Percentiles rank a stretch among this genome's conserved stretches.
These are phyloP conservation scores for Crataegus laevigata DNA, from an alignment of 306 rosid species.

Conservation along the genomic window DNA sequence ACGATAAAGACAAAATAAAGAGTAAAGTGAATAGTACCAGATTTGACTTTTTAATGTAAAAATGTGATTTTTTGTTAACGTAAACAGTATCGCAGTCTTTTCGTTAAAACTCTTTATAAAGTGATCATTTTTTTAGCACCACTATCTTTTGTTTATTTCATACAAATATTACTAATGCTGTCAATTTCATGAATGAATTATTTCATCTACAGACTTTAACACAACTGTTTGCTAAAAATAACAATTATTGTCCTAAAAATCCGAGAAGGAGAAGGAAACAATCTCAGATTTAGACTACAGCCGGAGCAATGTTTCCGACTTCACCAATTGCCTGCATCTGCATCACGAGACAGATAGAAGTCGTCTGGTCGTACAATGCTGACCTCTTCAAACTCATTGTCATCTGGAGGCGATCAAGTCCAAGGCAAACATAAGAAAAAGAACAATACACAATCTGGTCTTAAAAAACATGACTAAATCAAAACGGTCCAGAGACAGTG, in stretches of 20 bases:
- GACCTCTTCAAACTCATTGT: constrained; percentile 75
- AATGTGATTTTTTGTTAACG: too few relatives aligned
- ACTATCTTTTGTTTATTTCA: neutral
- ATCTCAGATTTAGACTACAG: neutral
- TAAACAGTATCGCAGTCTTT: too few relatives aligned
- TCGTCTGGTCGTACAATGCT: constrained; percentile 56
- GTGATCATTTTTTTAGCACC: too few relatives aligned
- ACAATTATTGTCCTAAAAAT: constrained; percentile 2
- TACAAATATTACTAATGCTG: neutral
- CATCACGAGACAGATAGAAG: constrained; percentile 63
- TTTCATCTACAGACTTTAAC: neutral
- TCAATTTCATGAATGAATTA: neutral
- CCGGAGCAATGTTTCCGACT: neutral
- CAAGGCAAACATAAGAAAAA: neutral
- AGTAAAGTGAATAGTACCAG: too few relatives aligned
- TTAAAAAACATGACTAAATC: neutral
- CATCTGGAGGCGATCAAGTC: constrained; percentile 44
- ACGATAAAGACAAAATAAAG: too few relatives aligned
- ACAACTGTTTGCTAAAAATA: neutral
- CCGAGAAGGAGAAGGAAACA: neutral
- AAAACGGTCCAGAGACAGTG: neutral
- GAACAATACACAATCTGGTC: neutral
- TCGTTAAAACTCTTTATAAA: too few relatives aligned
- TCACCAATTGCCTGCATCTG: constrained; percentile 63
- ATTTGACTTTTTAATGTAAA: too few relatives aligned